Evolutionary conservation across 108 stramenopile species (phyloP).

Genomic region (Cyclostephanos tholiformis): DNA sequence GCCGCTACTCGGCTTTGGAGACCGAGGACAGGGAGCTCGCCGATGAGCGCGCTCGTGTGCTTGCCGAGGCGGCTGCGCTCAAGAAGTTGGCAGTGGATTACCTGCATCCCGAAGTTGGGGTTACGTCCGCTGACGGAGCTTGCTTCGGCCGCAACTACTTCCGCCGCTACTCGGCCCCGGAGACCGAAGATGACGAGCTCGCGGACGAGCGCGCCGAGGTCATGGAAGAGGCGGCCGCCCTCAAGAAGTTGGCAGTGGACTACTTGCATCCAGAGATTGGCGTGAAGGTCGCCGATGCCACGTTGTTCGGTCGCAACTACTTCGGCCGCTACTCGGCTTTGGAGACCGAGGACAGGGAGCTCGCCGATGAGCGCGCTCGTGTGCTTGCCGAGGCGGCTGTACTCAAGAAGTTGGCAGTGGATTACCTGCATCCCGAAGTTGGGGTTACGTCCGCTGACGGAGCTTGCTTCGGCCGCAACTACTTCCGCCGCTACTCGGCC

Average conservation of each 20-base stretch:
- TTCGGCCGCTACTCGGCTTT: constrained; percentile 68
- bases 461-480: constrained; percentile 35
- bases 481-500: constrained; percentile 33
- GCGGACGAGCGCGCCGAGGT: too few relatives aligned
- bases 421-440: constrained; percentile 38
- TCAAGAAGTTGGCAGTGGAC: constrained; percentile 57
- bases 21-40: constrained; percentile 46
- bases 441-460: constrained; percentile 24
- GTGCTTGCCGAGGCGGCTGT: constrained; percentile 31
- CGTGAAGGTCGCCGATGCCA: constrained; percentile 44
- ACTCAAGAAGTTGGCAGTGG: constrained; percentile 26
- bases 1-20: constrained; percentile 15
- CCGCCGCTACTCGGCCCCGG: too few relatives aligned
- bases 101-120: too few relatives aligned
- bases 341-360: constrained; percentile 31
- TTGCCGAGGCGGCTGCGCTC: too few relatives aligned
- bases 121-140: too few relatives aligned
- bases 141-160: too few relatives aligned
- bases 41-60: constrained; percentile 61
- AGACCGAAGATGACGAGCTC: too few relatives aligned
- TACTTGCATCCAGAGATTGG: constrained; percentile 70
- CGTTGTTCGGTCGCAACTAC: constrained; percentile 62
- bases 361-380: constrained; percentile 24
- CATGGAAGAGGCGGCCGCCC: constrained; percentile 48
- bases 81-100: too few relatives aligned